Percentiles rank a stretch among this genome's conserved stretches.
phyloP scores from a whole-genome alignment of 371 early-diverging fungal genomes.

The Choanephora cucurbitarum region DNA sequence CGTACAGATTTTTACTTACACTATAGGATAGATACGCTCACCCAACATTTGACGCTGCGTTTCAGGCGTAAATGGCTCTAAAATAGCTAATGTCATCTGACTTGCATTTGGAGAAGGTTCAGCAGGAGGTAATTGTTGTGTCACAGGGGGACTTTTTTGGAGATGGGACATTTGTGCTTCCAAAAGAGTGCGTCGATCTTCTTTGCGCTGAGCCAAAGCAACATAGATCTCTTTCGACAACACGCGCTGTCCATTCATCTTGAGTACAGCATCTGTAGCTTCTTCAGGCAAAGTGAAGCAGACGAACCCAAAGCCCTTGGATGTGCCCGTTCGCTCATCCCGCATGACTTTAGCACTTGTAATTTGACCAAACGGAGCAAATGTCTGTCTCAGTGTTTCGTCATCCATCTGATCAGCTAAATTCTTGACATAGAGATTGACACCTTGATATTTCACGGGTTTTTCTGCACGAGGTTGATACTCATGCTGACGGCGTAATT shows the following conservation, averaged over 20 bases:
- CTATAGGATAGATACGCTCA: slow-evolving; percentile 87
- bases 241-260: slow-evolving; percentile 87
- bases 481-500: slow-evolving; percentile 89
- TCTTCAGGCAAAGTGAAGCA: slow-evolving; percentile 88
- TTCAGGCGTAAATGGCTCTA: slow-evolving; percentile 76
- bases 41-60: slow-evolving; percentile 93
- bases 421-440: slow-evolving; percentile 98
- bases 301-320: slow-evolving; percentile 90
- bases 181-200: slow-evolving; percentile 86
- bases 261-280: slow-evolving; percentile 82
- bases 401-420: slow-evolving; percentile 93
- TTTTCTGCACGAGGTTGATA: slow-evolving; percentile 79
- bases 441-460: slow-evolving; percentile 92
- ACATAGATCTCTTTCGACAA: slow-evolving; percentile 94
- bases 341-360: slow-evolving; percentile 97
- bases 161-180: slow-evolving; percentile 67
- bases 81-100: slow-evolving; percentile 44
- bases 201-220: slow-evolving; percentile 96
- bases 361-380: slow-evolving; percentile 89
- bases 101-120: slow-evolving; percentile 5
- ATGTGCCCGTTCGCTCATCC: slow-evolving; percentile 77
- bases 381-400: slow-evolving; percentile 87
- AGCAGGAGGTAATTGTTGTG: slow-evolving; percentile 5
- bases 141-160: slow-evolving; percentile 7
- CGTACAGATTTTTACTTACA: too few species aligned